phyloP scores from a whole-genome alignment of 164 flowering plant species.

The Magnolia changhungtana region DNA sequence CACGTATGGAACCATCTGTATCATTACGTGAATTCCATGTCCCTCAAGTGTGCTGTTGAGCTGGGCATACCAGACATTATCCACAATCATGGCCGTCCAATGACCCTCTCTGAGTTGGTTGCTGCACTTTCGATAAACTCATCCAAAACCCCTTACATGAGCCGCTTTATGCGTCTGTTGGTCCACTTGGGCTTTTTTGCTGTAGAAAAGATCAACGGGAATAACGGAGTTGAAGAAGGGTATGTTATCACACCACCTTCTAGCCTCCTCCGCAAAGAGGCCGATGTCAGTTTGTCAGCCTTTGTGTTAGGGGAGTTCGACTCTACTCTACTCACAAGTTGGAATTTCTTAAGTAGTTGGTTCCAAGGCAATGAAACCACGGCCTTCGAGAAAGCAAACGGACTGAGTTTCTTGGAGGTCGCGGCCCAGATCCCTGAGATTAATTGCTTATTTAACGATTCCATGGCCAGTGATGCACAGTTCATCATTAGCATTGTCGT shows the following conservation, averaged over 20 bases:
- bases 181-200: conserved; percentile 18
- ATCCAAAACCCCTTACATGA: not conserved
- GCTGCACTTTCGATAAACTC: not conserved
- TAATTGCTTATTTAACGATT: conserved; percentile 27
- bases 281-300: not conserved
- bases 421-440: conserved; percentile 3
- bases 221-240: not conserved
- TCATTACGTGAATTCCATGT: conserved; percentile 9
- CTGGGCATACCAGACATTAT: conserved; percentile 10
- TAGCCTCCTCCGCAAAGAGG: not conserved
- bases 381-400: conserved; percentile 24
- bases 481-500: conserved; percentile 24
- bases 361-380: conserved; percentile 14
- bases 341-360: conserved; percentile 22
- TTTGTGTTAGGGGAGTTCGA: conserved; percentile 21
- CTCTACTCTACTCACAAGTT: conserved; percentile 18
- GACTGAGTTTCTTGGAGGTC: conserved; percentile 14
- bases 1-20: conserved; percentile 2
- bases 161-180: conserved; percentile 18
- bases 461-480: conserved; percentile 42
- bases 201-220: not conserved
- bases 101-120: not conserved
- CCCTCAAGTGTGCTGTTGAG: conserved; percentile 14
- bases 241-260: conserved; percentile 11
- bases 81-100: conserved; percentile 11